Percentiles rank a stretch among this genome's conserved stretches.
Conservation (phyloP, 192 early-diverging fungal genomes). For the Irineochytrium annulatum region DNA sequence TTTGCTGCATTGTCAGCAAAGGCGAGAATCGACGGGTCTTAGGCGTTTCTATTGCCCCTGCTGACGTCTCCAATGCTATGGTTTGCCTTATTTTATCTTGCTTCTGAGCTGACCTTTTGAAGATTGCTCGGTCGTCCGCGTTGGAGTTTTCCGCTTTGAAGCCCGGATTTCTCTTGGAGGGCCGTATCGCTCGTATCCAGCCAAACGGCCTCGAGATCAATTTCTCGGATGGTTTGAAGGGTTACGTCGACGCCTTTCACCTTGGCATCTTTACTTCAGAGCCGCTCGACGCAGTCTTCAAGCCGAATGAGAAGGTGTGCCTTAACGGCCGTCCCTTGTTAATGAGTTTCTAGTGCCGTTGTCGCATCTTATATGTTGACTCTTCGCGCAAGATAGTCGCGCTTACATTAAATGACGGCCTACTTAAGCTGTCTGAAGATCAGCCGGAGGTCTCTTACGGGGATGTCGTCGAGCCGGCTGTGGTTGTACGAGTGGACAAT, state of each 20-base stretch:
- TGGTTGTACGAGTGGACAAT: slow-evolving; percentile 57
- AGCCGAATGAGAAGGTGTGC: no score
- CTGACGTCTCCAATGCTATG: slow-evolving; percentile 43
- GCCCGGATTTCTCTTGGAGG: no score
- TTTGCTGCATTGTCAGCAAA: slow-evolving; percentile 57
- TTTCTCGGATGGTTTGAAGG: slow-evolving; percentile 37
- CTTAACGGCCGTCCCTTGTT: not conserved
- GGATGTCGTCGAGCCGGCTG: slow-evolving; percentile 60
- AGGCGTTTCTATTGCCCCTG: slow-evolving; percentile 62
- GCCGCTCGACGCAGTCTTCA: no score
- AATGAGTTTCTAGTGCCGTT: slow-evolving; percentile 33
- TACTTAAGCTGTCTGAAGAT: slow-evolving; percentile 8
- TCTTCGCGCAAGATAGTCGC: slow-evolving; percentile 28
- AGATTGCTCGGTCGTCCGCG: slow-evolving; percentile 12
- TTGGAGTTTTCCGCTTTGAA: no score
- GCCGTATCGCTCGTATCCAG: no score
- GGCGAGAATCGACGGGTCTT: slow-evolving; percentile 62
- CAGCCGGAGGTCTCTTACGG: slow-evolving; percentile 57
- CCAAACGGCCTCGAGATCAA: slow-evolving; percentile 65
- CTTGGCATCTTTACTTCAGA: no score
- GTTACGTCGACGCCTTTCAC: slow-evolving; percentile 64
- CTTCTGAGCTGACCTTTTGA: slow-evolving; percentile 5
- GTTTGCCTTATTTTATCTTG: slow-evolving; percentile 9
- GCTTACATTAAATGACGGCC: slow-evolving; percentile 24
- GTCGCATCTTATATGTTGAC: slow-evolving; percentile 72